Conservation (phyloP, 805 yeast species). For the Cyberlindnera nakhonratchasimensis region DNA sequence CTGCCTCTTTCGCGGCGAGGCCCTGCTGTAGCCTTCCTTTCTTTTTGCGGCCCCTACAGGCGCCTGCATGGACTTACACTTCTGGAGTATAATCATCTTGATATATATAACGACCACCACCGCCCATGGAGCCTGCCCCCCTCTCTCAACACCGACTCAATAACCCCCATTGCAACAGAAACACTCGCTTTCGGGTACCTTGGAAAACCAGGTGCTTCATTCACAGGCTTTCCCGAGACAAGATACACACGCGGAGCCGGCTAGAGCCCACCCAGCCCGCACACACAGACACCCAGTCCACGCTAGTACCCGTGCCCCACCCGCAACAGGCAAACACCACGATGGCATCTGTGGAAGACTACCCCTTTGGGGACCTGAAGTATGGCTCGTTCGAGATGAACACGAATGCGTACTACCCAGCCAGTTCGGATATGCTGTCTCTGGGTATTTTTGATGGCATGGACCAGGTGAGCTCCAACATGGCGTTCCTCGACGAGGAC, state of each 20-base stretch:
- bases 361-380: conserved; percentile 11
- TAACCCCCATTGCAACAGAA: no score
- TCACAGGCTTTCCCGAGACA: no score
- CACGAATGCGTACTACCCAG: neutral
- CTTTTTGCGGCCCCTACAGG: conserved; percentile 9
- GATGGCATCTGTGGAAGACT: conserved; percentile 17
- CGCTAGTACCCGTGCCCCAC: neutral
- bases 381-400: conserved; percentile 2
- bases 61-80: conserved; percentile 8
- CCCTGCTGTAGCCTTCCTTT: conserved; percentile 6
- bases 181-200: no score
- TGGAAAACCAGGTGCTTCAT: no score
- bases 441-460: conserved; percentile 10
- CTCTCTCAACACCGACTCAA: no score
- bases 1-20: conserved; percentile 2
- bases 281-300: no score
- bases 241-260: no score
- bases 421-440: conserved; percentile 1
- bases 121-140: neutral
- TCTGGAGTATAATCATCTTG: conserved; percentile 3
- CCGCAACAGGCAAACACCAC: no score
- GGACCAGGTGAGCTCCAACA: conserved; percentile 10
- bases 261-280: no score
- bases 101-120: conserved; percentile 11
- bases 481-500: conserved; percentile 13